Conservation (phyloP, 768 basidiomycete species). For the Mycena amicta region DNA sequence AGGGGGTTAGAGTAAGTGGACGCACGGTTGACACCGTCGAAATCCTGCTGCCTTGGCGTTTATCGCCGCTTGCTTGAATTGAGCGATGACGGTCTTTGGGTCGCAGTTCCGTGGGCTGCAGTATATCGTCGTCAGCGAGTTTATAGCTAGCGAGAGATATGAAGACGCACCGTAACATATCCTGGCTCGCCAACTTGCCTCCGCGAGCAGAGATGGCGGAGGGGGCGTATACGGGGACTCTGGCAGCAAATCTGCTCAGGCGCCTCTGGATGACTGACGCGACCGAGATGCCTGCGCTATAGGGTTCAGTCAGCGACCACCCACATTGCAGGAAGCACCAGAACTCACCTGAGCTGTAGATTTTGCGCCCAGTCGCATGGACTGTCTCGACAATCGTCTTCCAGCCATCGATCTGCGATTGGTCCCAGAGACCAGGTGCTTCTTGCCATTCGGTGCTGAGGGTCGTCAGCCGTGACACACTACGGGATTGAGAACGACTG, state of each 20-base stretch:
- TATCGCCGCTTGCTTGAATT: slow-evolving; percentile 17
- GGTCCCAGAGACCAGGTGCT: slow-evolving; percentile 35
- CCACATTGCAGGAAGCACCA: too few relatives aligned
- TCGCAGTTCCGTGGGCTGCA: slow-evolving; percentile 14
- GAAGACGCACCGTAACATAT: slow-evolving; percentile 24
- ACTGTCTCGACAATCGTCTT: slow-evolving; percentile 37
- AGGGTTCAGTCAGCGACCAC: not conserved
- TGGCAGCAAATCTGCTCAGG: slow-evolving; percentile 26
- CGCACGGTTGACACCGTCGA: slow-evolving; percentile 48
- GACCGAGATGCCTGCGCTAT: slow-evolving; percentile 23
- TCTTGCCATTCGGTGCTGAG: slow-evolving; percentile 26
- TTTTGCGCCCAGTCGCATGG: slow-evolving; percentile 34
- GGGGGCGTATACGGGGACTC: slow-evolving; percentile 13
- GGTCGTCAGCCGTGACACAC: not conserved
- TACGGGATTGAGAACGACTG: not conserved
- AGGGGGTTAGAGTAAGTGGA: not conserved
- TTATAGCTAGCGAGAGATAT: not conserved
- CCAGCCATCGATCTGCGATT: slow-evolving; percentile 33
- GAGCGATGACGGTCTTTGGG: slow-evolving; percentile 9
- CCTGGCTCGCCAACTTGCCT: slow-evolving; percentile 29
- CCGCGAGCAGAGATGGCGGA: slow-evolving; percentile 26
- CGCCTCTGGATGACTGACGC: slow-evolving; percentile 27
- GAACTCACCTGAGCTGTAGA: slow-evolving; percentile 33
- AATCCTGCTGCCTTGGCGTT: slow-evolving; percentile 17
- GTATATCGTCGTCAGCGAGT: not conserved